Evolutionary conservation across 805 yeast species (phyloP), one percentile per base, ranked within the genome.

Genomic region (Ogataea neopini): DNA sequence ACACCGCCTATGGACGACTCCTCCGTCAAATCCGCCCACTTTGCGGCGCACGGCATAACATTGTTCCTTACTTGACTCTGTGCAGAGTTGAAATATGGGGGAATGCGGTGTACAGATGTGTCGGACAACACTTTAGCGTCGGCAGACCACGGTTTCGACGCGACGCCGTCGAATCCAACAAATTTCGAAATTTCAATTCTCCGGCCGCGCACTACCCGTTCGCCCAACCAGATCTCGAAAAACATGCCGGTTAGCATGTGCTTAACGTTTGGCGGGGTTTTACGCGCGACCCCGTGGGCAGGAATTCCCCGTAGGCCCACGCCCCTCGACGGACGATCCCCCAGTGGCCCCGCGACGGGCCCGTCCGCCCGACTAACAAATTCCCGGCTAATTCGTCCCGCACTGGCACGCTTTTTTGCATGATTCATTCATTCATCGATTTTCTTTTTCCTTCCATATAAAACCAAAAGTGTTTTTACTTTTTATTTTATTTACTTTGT

Each of bases 361-460:
- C 29, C 32, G 32, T 9, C 14, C 14, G 14, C 32, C 14, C 32
- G 32, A 5, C 25, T 8, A 8, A 8, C 25, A 5, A 22, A 22
- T 5, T 22, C 25, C 25, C 25, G 25, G 25, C 25, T 8, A 22
- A 22, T 5, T 22, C 25, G 7, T 22, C 25, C 25, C 25, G 25
- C 25, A 8, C 25, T 22, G 25, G 25, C 25, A 22, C 25, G 25
- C 25, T 14, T 30, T 30, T 30, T 30, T 30, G 34, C 34, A 30
- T 30, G 34, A 30, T 30, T 22, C 5, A 10, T 34, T 34, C 20
- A 23, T 10, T 17, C 36, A 28, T 22, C 25, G 28, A 22, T 33
- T 35, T 35, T 36, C 40, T 40, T 34, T 29, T 34, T 25, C 40
- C 40, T 26, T 30, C 44, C 29, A 42, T 29, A 42, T 42, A 42